These are phyloP conservation scores for Boletus rubescentipes DNA, from an alignment of 768 basidiomycete genomes.

Conservation along the genomic window DNA sequence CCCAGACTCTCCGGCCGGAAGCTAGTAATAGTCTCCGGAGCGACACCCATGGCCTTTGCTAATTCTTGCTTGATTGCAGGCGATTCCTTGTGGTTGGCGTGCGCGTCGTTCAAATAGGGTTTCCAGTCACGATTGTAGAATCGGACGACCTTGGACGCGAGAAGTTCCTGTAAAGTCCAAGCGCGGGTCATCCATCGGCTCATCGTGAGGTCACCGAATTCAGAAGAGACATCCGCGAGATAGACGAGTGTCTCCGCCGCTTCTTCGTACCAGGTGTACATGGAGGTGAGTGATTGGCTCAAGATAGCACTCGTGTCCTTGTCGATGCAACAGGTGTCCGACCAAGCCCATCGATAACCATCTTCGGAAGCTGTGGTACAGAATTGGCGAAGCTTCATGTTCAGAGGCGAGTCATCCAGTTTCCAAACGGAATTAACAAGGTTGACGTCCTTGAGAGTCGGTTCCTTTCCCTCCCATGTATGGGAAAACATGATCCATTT, in stretches of 20 bases:
- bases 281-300: not conserved
- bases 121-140: conserved; percentile 12
- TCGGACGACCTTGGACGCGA: conserved; percentile 9
- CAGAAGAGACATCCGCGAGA: not conserved
- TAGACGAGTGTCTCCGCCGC: not conserved
- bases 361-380: not conserved
- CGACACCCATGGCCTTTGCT: conserved; percentile 3
- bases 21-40: not conserved
- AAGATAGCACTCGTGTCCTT: not conserved
- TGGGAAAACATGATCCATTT: not conserved
- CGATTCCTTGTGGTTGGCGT: conserved; percentile 11
- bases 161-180: conserved; percentile 15
- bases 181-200: conserved; percentile 11
- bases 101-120: conserved; percentile 2
- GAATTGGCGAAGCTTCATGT: not conserved
- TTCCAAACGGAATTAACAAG: not conserved
- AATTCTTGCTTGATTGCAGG: conserved; percentile 7
- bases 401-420: not conserved
- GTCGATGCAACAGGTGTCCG: not conserved
- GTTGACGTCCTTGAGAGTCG: not conserved
- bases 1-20: conserved; percentile 4
- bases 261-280: not conserved
- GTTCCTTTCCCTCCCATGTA: not conserved
- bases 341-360: not conserved
- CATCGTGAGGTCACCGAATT: not conserved